Evolutionary conservation across 2,329 filamentous ascomycete genomes (phyloP), one percentile per base, ranked within the genome.

Genomic region (Curvularia hawaiiensis): DNA sequence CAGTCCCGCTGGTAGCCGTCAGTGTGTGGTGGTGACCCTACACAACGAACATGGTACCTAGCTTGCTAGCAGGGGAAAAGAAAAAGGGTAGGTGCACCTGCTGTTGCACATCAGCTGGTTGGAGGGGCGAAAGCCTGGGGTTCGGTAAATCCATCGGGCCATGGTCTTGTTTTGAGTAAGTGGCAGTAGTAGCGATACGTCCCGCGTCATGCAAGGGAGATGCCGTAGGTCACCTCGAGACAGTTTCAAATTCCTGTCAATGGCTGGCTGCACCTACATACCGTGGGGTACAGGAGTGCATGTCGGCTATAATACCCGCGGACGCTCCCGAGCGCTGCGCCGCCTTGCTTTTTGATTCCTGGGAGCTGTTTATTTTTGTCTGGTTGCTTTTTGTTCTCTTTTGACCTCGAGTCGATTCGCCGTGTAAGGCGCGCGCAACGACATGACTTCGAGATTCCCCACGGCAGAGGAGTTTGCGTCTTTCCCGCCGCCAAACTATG

Each of bases 401-500:
- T 31, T 18, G 30, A 28, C 20, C 31, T 45, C 44, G 26, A 50
- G 24, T 18, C 40, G 31, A 18, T 44, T 50, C 22, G 35, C 18
- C 14, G 7, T 22, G 18, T 45, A 10, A 20, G 35, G 43, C 33
- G 38, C 40, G 45, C 50, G 30, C 26, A 14, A 43, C 31, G 39
- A 44, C 24, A 70, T 70, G 67, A 70, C 65, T 54, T 67, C 67
- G 30, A 61, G 62, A 54, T 65, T 66, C 48, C 70, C 70, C 9
- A 73, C 69, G 3, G 41, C 66, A 12, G 54, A 58, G 33, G 68
- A 73, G 16, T 57, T 69, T 14, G 60, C 62, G 22, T 61, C 65
- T 9, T 75, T 67, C 49, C 72, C 72, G 0, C 31, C 56, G 14
- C 69, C 70, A 2, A 74, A 75, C 33, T 72, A 69, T 61, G 65